Conservation (phyloP, 202 grass and related monocot genomes). For the Sporobolus alterniflorus region DNA sequence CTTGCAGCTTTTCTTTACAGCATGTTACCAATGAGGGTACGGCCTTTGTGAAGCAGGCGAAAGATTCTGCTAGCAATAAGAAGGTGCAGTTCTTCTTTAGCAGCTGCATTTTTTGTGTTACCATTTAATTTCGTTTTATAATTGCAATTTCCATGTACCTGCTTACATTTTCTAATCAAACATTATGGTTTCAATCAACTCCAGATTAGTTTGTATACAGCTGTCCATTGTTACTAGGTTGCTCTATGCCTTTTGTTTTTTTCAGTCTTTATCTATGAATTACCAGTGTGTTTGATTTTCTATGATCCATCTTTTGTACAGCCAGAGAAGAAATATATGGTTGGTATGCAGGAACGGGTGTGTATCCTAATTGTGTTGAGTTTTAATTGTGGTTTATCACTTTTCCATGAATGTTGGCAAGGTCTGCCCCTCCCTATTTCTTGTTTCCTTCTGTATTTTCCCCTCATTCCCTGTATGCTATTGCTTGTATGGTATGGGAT, state of each 20-base stretch:
- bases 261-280: neutral
- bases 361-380: too few species aligned
- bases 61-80: conserved; percentile 94
- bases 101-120: too few species aligned
- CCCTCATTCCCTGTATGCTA: too few species aligned
- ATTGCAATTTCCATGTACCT: too few species aligned
- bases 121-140: too few species aligned
- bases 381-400: too few species aligned
- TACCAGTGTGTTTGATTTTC: neutral
- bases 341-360: conserved; percentile 81
- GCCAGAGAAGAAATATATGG: conserved; percentile 88
- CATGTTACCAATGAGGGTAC: conserved; percentile 93
- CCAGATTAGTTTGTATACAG: too few species aligned
- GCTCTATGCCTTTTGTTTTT: neutral
- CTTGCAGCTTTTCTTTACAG: conserved; percentile 51
- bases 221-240: too few species aligned
- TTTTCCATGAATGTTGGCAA: conserved; percentile 70
- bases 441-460: neutral
- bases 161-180: too few species aligned
- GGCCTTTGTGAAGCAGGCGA: conserved; percentile 83
- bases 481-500: neutral
- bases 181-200: too few species aligned
- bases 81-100: conserved; percentile 47
- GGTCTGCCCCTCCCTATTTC: conserved; percentile 45
- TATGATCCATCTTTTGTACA: conserved; percentile 40